Base-by-base conservation (phyloP, 2,329 filamentous ascomycete genomes). In the Geosmithia morbida region DNA sequence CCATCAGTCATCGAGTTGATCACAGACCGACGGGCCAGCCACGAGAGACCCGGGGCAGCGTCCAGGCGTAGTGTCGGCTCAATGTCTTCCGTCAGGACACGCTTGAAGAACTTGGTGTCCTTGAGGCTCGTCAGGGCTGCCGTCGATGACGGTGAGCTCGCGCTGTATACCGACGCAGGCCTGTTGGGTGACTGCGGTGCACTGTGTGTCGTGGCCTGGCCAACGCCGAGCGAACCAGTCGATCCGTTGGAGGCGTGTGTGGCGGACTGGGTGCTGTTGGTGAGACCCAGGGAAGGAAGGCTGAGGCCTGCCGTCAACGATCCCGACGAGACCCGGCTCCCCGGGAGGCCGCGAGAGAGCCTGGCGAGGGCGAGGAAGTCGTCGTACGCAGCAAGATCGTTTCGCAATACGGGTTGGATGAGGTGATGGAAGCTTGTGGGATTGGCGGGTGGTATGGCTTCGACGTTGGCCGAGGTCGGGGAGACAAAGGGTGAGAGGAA, bases 81-180 rank as follows among this genome's bases (percentile, higher is more conserved):
- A 48, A 98, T 87, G 58, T 98, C 92, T 62, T 98, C 92, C 18
- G 79, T 74, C 22, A 97, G 65, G 6, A 81, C 82, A 44, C 92
- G 81, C 67, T 97, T 97, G 68, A 90, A 98, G 60, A 97, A 98
- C 53, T 85, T 87, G 26, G 85, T 87, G 48, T 97, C 92, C 59
- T 92, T 94, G 41, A 98, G 67, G 4, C 81, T 79, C 2, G 77
- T 79, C 33, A 77, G 51, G 20, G 59, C 59, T 13, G 57, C 52
- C 51, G 11, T 58, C 54, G 33, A 63, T 54, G 39, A 63, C 54
- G 20, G 59, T 2, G 73, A 73, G 44, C 59, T 59, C 13, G 64
- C 60, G 54, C 73, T 77, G 40, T 67, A 56, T 7, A 63, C 71
- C 46, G 69, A 81, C 54, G 72, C 75, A 43, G 70, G 75, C 5